Evolutionary conservation across 805 yeast genomes (phyloP), one percentile per base, ranked within the genome.

Genomic region (Barnettozyma siamensis): DNA sequence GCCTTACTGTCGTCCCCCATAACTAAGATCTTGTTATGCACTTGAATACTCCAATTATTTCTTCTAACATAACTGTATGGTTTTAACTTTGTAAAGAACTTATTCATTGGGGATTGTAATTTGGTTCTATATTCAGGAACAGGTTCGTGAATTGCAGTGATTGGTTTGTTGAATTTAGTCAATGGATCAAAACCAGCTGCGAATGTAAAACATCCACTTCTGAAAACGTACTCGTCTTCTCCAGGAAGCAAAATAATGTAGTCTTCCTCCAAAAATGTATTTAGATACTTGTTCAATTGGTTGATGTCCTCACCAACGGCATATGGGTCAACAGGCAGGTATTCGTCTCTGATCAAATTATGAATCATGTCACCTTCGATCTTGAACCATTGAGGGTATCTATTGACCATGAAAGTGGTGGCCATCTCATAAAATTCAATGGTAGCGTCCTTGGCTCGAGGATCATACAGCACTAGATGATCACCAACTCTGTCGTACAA

Each of bases 181-280:
- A 68, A 59, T 5, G 91, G 89, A 53, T 78, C 77, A 59, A 84
- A 84, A 2, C 91, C 91, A 1, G 82, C 76, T 1, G 91, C 87
- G 50, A 80, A 81, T 7, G 79, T 77, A 19, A 79, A 71, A 4
- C 73, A 63, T 7, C 78, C 76, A 1, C 78, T 79, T 39, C 80
- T 65, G 33, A 80, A 57, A 21, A 71, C 64, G 54, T 81, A 83
- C 50, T 81, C 88, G 41, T 74, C 76, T 15, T 70, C 69, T 17
- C 60, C 64, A 11, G 60, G 63, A 43, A 73, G 53, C 50, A 83
- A 50, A 7, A 84, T 58, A 32, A 83, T 53, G 41, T 79, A 68
- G 53, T 84, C 59, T 34, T 54, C 59, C 33, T 54, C 59, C 4
- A 54, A 23, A 37, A 46, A 41, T 10, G 49, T 45, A 13, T 53